A percentile compares a stretch with the other conserved stretches of the same genome.
phyloP scores from a whole-genome alignment of 768 basidiomycete species.

The Coprinopsis sp. region DNA sequence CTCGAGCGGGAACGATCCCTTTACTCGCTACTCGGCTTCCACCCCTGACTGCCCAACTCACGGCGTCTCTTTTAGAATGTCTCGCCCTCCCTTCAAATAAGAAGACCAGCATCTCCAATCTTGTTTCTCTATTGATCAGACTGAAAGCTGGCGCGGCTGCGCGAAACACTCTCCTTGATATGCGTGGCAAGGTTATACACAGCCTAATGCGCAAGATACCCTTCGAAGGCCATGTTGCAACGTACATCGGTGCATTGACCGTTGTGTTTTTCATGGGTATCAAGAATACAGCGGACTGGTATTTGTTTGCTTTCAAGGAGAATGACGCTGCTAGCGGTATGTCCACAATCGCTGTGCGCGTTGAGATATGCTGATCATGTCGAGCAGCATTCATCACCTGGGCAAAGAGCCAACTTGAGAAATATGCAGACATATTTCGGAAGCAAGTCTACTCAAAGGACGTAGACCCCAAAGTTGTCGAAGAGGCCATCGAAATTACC shows the following conservation, averaged over 20 bases:
- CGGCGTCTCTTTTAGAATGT: constrained; percentile 63
- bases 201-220: constrained; percentile 80
- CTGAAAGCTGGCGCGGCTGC: constrained; percentile 77
- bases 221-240: constrained; percentile 83
- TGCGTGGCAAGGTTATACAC: constrained; percentile 70
- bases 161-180: constrained; percentile 74
- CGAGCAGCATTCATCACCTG: constrained; percentile 87
- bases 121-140: constrained; percentile 69
- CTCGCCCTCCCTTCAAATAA: constrained; percentile 74
- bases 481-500: constrained; percentile 77
- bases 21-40: constrained; percentile 55
- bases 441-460: constrained; percentile 90
- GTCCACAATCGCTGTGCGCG: constrained; percentile 24
- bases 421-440: constrained; percentile 79
- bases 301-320: constrained; percentile 90
- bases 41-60: constrained; percentile 62
- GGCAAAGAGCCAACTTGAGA: constrained; percentile 82
- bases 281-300: constrained; percentile 98
- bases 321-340: constrained; percentile 89
- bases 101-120: constrained; percentile 66
- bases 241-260: constrained; percentile 84
- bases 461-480: constrained; percentile 60
- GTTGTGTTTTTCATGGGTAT: constrained; percentile 91
- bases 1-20: constrained; percentile 54
- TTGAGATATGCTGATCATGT: constrained; percentile 1